Conservation (phyloP, 306 rosid species). For the Gillenia trifoliata region DNA sequence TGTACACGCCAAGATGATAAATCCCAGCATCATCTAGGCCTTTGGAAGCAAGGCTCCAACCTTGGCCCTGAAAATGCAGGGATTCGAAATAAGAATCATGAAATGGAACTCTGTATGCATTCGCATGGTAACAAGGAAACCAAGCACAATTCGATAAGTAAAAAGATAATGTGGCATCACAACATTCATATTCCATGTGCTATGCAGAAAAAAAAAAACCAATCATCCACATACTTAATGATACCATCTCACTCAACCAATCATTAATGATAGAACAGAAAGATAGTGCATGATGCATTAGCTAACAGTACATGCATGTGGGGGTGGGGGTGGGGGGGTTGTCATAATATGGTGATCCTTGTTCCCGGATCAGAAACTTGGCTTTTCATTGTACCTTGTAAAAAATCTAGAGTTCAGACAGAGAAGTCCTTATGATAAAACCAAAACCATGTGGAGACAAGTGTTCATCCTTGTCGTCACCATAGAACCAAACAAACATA, state of each 20-base stretch:
- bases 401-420: background rate
- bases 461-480: background rate
- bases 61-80: conserved; percentile 45
- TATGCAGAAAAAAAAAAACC: background rate
- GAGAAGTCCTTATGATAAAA: background rate
- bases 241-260: conserved; percentile 3
- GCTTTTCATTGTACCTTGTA: background rate
- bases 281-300: background rate
- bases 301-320: background rate
- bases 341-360: background rate
- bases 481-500: background rate
- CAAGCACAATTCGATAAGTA: background rate
- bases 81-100: conserved; percentile 30
- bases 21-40: conserved; percentile 30
- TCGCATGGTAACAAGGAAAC: conserved; percentile 10
- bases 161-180: background rate
- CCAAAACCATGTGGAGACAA: background rate
- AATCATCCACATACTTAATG: background rate
- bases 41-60: conserved; percentile 44
- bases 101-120: conserved; percentile 5
- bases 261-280: background rate
- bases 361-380: background rate
- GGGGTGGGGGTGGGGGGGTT: no score
- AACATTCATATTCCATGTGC: background rate
- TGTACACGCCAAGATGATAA: conserved; percentile 11